A percentile compares a stretch with the other conserved stretches of the same genome.
Conservation (phyloP, 2,329 filamentous ascomycete genomes). For the Nannizziopsis barbatae region DNA sequence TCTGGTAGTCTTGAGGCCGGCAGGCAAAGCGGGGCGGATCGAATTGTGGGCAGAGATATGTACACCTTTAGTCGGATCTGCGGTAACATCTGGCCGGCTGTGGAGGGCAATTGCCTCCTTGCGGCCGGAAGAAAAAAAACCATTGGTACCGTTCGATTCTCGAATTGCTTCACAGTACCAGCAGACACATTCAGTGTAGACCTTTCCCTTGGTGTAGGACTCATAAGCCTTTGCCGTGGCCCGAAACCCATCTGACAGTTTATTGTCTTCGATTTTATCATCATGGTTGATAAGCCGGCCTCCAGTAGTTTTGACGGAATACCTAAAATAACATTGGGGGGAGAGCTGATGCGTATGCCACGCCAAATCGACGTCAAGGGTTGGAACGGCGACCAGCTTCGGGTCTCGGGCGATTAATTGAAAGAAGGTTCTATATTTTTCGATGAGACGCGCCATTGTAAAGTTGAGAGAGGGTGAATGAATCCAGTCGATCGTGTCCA, state of each 20-base stretch:
- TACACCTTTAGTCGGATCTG: slow-evolving; percentile 45
- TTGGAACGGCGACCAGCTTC: slow-evolving; percentile 26
- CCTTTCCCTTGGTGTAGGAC: slow-evolving; percentile 47
- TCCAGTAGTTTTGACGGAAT: slow-evolving; percentile 38
- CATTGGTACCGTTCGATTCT: slow-evolving; percentile 33
- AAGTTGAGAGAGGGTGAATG: slow-evolving; percentile 54
- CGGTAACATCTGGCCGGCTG: slow-evolving; percentile 34
- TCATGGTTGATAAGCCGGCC: slow-evolving; percentile 64
- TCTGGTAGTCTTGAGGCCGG: neutral
- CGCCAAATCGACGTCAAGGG: slow-evolving; percentile 29
- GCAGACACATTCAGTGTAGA: slow-evolving; percentile 68
- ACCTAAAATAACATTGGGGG: slow-evolving; percentile 51
- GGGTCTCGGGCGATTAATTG: slow-evolving; percentile 31
- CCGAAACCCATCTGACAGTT: slow-evolving; percentile 54
- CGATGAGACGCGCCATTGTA: slow-evolving; percentile 54
- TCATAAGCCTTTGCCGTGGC: slow-evolving; percentile 64
- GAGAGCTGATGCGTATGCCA: slow-evolving; percentile 65
- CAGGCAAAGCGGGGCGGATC: slow-evolving; percentile 30
- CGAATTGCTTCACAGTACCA: slow-evolving; percentile 73
- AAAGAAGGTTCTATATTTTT: slow-evolving; percentile 42
- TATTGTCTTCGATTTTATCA: slow-evolving; percentile 64
- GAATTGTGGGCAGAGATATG: slow-evolving; percentile 68
- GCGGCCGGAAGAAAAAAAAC: slow-evolving; percentile 37
- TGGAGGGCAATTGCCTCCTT: slow-evolving; percentile 36
- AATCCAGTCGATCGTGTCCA: slow-evolving; percentile 66